A percentile compares a stretch with the other conserved stretches of the same genome.
Evolutionary conservation across 176 grass and related monocot genomes (phyloP).

Genomic region (Saccharum officinarum): DNA sequence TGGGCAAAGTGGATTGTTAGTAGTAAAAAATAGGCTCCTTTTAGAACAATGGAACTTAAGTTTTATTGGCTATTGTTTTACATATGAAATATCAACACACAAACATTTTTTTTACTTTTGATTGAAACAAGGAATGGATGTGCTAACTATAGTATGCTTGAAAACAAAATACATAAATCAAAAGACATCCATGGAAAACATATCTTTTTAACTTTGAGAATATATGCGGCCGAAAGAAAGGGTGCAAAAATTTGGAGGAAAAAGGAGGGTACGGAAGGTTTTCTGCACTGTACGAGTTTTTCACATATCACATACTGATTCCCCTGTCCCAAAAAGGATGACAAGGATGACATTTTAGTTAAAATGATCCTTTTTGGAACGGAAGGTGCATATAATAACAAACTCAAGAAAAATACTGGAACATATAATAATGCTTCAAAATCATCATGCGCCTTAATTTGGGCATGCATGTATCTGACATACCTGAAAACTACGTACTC

Average conservation of each 20-base stretch:
- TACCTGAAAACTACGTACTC: background rate
- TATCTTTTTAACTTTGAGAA: background rate
- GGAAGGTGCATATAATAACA: background rate
- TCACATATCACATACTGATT: background rate
- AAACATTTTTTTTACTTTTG: too few relatives aligned
- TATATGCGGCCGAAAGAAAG: background rate
- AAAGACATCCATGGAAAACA: background rate
- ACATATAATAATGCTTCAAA: background rate
- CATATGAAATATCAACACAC: too few relatives aligned
- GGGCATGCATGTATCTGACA: background rate
- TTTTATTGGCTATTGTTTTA: too few relatives aligned
- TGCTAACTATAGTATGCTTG: background rate
- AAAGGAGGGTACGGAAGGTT: background rate
- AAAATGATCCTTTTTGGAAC: too few relatives aligned
- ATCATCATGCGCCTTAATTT: background rate
- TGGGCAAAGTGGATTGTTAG: too few relatives aligned
- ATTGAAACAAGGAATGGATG: too few relatives aligned
- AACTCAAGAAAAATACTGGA: background rate
- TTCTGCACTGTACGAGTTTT: background rate
- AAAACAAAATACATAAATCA: too few relatives aligned
- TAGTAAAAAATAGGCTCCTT: too few relatives aligned
- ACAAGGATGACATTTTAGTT: too few relatives aligned
- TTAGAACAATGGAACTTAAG: too few relatives aligned
- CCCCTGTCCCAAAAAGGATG: too few relatives aligned
- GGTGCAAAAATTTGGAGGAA: background rate